These are phyloP conservation scores for Tetraselmis striata DNA, from an alignment of 139 green algal genomes.

Conservation along the genomic window DNA sequence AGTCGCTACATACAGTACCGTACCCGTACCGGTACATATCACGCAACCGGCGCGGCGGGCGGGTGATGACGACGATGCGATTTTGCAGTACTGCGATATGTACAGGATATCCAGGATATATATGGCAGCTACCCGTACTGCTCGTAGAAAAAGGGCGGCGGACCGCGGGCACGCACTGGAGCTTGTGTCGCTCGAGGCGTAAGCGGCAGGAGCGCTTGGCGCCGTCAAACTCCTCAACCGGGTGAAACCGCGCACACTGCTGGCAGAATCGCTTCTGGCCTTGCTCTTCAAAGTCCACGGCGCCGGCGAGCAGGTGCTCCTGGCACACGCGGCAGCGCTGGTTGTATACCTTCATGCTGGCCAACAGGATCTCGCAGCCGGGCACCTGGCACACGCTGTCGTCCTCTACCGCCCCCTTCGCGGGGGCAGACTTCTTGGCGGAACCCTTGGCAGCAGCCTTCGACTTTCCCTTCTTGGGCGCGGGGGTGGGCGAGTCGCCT, in stretches of 20 bases:
- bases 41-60: too few species aligned
- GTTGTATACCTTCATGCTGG: background rate
- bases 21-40: too few species aligned
- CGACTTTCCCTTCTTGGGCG: too few species aligned
- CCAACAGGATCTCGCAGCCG: background rate
- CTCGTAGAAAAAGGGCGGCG: background rate
- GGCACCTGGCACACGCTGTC: background rate
- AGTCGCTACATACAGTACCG: too few species aligned
- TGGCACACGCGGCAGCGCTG: background rate
- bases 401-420: too few species aligned
- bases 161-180: background rate
- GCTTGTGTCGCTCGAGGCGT: slow-evolving; percentile 69
- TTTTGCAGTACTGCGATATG: too few species aligned
- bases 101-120: too few species aligned
- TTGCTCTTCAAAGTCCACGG: slow-evolving; percentile 12
- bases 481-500: too few species aligned
- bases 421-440: too few species aligned
- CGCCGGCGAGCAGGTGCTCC: background rate
- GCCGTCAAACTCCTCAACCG: slow-evolving; percentile 79
- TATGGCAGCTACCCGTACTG: too few species aligned
- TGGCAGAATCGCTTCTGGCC: slow-evolving; percentile 75
- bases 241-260: slow-evolving; percentile 86
- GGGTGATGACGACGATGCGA: too few species aligned
- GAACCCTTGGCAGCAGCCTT: too few species aligned
- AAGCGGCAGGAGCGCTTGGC: slow-evolving; percentile 72